Evolutionary conservation across 2,329 filamentous ascomycete genomes (phyloP), one percentile per base, ranked within the genome.

Genomic region (Coleophoma eucalyptorum): DNA sequence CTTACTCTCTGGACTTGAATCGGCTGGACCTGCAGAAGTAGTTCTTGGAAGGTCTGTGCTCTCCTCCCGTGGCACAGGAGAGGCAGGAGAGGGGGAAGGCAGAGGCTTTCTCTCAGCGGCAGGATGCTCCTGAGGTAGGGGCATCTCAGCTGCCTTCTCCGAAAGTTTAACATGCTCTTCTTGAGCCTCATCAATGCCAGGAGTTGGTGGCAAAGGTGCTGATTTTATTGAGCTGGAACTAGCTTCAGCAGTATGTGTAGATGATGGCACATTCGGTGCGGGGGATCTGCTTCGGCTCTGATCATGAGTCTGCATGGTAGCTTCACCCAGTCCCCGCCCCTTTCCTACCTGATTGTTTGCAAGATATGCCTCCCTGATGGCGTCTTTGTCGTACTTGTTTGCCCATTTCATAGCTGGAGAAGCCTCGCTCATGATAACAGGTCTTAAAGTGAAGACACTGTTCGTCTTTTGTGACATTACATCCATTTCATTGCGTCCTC

Each of bases 321-420:
- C 72, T 38, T 72, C 69, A 1, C 72, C 75, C 18, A 73, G 56
- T 12, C 89, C 89, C 52, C 82, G 87, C 10, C 26, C 26, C 26
- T 26, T 26, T 19, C 92, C 91, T 40, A 87, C 84, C 57, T 78
- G 82, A 44, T 72, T 74, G 64, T 95, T 86, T 43, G 83, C 81
- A 47, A 97, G 77, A 68, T 97, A 97, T n/a, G 89, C 84, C 56
- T 90, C 84, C 49, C 91, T 85, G 55, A 96, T 86, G 7, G 86
- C 78, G 62, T 94, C 86, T 70, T 94, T 95, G 70, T 97, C 94
- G 66, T 97, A 97, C 62, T 91, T 91, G 68, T 79, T 93, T 32
- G 93, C 90, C 94, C 94, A 99, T 69, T 96, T 96, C 85, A 99
- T 87, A 1, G 94, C 94, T 20, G 91, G 89, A 8, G 89, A 94